A percentile compares a stretch with the other conserved stretches of the same genome.
These are phyloP conservation scores for Colletotrichum brevisporum DNA, from an alignment of 2,329 filamentous ascomycete genomes.

Conservation along the genomic window DNA sequence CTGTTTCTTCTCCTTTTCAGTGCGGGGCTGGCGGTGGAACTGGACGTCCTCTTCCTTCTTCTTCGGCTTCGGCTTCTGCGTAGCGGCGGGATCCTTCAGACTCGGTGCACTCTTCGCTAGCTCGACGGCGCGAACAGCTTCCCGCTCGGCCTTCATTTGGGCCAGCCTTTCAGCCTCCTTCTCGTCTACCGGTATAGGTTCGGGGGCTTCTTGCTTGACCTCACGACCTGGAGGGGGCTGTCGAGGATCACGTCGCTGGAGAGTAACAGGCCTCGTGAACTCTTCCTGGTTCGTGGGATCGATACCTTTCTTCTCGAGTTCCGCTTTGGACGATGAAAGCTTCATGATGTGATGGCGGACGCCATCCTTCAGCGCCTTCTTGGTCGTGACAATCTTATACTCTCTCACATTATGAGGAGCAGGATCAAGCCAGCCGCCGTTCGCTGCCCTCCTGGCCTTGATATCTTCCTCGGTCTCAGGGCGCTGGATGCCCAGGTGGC, in stretches of 20 bases:
- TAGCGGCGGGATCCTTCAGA: constrained; percentile 67
- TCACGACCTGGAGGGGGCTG: constrained; percentile 75
- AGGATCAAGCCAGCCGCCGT: constrained; percentile 72
- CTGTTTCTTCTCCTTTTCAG: constrained; percentile 84
- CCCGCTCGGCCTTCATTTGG: constrained; percentile 81
- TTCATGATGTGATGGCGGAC: constrained; percentile 91
- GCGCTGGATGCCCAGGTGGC: constrained; percentile 29
- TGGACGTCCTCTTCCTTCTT: constrained; percentile 87
- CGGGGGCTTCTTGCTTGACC: constrained; percentile 70
- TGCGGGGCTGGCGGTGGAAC: constrained; percentile 84
- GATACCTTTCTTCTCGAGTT: constrained; percentile 68
- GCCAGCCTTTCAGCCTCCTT: constrained; percentile 76
- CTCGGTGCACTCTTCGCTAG: constrained; percentile 94
- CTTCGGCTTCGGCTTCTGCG: constrained; percentile 74
- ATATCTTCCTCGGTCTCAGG: constrained; percentile 45
- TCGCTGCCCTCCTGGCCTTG: constrained; percentile 43
- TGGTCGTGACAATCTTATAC: constrained; percentile 82
- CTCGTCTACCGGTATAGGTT: constrained; percentile 63
- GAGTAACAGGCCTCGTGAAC: constrained; percentile 88
- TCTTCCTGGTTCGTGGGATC: constrained; percentile 80
- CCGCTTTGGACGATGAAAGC: constrained; percentile 72
- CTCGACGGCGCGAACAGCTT: constrained; percentile 88
- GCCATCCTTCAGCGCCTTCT: constrained; percentile 82
- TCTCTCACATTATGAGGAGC: constrained; percentile 57
- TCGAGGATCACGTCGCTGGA: constrained; percentile 90